Percentiles rank a stretch among this genome's conserved stretches.
Evolutionary conservation across 2,329 filamentous ascomycete species (phyloP).

Genomic region (Paraconiothyrium brasiliense): DNA sequence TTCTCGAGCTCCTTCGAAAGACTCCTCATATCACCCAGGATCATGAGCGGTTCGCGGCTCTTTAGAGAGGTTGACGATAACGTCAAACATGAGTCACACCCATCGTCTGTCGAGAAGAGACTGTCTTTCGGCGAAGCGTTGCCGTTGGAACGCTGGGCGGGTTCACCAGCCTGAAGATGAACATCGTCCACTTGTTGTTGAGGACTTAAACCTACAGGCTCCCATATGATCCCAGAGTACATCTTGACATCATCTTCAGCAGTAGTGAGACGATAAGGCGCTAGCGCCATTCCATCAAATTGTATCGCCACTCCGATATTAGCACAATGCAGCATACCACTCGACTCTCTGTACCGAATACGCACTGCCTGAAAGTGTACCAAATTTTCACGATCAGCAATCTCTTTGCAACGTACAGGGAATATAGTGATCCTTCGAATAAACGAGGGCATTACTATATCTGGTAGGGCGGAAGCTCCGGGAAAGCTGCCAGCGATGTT

Average conservation of each 20-base stretch:
- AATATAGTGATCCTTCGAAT: conserved; percentile 34
- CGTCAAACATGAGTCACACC: conserved; percentile 15
- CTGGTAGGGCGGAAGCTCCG: conserved; percentile 34
- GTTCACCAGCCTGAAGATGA: no score
- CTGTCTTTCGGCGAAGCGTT: conserved; percentile 9
- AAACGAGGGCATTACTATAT: conserved; percentile 31
- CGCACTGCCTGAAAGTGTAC: conserved; percentile 10
- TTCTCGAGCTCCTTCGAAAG: not conserved
- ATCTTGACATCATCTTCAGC: conserved; percentile 22
- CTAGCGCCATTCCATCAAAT: conserved; percentile 20
- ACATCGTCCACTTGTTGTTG: not conserved
- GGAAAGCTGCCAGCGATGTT: conserved; percentile 39
- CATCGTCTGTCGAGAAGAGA: conserved; percentile 16
- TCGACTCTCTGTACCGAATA: conserved; percentile 4
- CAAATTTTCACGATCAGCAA: not conserved
- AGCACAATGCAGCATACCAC: not conserved
- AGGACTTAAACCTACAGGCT: not conserved
- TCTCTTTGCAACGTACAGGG: conserved; percentile 22
- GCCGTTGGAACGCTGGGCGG: no score
- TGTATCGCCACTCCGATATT: conserved; percentile 15
- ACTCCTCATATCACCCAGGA: conserved; percentile 3
- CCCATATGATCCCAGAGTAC: conserved; percentile 23
- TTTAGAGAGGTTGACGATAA: conserved; percentile 7
- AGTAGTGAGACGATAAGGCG: conserved; percentile 17
- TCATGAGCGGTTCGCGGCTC: conserved; percentile 13